Percentiles rank a stretch among this genome's conserved stretches.
Conservation (phyloP, 441 rosid genomes). For the Aleurites moluccanus region DNA sequence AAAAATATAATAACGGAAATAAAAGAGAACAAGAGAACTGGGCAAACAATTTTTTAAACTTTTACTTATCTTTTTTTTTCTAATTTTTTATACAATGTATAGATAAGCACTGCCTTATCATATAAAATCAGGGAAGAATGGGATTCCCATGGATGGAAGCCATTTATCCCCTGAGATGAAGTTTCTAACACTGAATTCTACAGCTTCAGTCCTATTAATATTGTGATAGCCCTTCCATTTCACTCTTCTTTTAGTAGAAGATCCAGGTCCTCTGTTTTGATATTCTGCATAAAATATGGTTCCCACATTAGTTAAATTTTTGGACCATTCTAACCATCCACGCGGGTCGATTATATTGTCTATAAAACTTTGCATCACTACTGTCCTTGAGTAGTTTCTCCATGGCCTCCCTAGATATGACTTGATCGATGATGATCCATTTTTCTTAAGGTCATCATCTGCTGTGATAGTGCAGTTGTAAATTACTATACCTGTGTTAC, state of each 20-base stretch:
- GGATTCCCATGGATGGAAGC: neutral
- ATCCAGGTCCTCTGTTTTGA: constrained; percentile 6
- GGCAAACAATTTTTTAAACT: too few species aligned
- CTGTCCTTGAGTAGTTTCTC: neutral
- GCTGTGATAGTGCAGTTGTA: neutral
- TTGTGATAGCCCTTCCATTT: neutral
- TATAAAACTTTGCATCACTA: neutral
- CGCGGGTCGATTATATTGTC: neutral
- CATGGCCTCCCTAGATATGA: neutral
- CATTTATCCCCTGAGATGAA: neutral
- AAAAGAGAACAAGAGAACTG: too few species aligned
- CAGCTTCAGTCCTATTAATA: neutral
- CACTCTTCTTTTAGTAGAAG: neutral
- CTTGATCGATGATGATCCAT: neutral
- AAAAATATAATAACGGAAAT: too few species aligned
- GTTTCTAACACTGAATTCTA: neutral
- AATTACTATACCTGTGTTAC: neutral
- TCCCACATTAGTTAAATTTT: neutral
- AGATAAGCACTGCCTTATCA: neutral
- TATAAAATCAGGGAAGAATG: neutral
- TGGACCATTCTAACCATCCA: neutral
- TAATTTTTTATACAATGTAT: too few species aligned
- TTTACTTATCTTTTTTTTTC: too few species aligned
- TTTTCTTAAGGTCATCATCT: neutral
- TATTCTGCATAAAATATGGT: neutral